Evolutionary conservation across 495 filamentous ascomycete species (phyloP).

Genomic region (Neurospora sp.): DNA sequence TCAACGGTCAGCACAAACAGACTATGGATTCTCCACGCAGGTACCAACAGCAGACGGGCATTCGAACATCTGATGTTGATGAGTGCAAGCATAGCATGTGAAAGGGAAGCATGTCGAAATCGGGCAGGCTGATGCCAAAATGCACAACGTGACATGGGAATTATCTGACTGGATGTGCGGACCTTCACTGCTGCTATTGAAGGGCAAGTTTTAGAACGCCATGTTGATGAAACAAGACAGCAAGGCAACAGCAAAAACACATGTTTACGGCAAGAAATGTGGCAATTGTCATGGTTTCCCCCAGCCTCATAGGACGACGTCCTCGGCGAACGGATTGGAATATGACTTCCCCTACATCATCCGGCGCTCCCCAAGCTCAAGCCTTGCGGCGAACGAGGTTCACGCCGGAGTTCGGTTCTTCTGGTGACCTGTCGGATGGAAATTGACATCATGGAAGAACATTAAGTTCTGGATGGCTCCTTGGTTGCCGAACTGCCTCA

Average conservation of each 20-base stretch:
- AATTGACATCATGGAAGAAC: constrained; percentile 63
- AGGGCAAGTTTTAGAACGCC: neutral
- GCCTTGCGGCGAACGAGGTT: constrained; percentile 57
- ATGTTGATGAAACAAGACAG: neutral
- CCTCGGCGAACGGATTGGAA: constrained; percentile 77
- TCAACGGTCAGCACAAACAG: neutral
- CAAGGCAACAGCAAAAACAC: neutral
- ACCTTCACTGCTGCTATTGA: neutral
- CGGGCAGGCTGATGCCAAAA: neutral
- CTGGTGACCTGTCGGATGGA: constrained; percentile 89
- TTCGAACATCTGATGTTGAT: neutral
- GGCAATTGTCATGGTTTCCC: constrained; percentile 73
- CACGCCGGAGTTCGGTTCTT: constrained; percentile 45
- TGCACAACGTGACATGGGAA: neutral
- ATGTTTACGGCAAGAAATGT: constrained; percentile 40
- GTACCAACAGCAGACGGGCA: neutral
- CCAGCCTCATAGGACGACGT: constrained; percentile 74
- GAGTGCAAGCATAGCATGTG: neutral
- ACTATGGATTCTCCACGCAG: neutral
- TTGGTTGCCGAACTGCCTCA: constrained; percentile 73
- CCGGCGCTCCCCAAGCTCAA: constrained; percentile 40
- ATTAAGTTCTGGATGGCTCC: constrained; percentile 52
- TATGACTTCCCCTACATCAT: constrained; percentile 61
- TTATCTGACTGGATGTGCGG: neutral
- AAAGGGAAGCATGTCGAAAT: neutral